A percentile compares a stretch with the other conserved stretches of the same genome.
Conservation (phyloP, 257 asterid species). For the Jacaranda mimosifolia region DNA sequence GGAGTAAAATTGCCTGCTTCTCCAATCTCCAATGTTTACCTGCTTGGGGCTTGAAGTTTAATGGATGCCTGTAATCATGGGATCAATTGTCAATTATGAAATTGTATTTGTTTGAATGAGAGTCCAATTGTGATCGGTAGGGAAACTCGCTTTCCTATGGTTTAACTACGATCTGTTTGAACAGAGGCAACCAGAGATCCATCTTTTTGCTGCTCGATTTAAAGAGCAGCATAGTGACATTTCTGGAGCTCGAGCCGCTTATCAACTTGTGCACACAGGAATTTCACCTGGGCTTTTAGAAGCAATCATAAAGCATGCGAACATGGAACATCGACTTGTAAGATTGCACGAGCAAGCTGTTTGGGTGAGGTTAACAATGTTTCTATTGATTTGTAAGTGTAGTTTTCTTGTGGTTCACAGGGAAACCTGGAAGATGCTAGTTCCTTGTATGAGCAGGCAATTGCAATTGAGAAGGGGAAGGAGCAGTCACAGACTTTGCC, state of each 20-base stretch:
- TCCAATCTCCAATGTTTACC: not conserved
- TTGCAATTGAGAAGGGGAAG: slow-evolving; percentile 94
- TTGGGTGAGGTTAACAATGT: slow-evolving; percentile 6
- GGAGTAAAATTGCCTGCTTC: not conserved
- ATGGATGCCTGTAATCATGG: not conserved
- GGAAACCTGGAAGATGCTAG: slow-evolving; percentile 88
- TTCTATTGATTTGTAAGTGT: slow-evolving; percentile 24
- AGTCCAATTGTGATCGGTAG: not conserved
- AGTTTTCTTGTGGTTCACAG: slow-evolving; percentile 51
- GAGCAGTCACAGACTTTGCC: slow-evolving; percentile 94
- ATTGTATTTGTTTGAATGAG: not conserved
- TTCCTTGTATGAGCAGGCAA: slow-evolving; percentile 88
- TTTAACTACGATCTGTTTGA: slow-evolving; percentile 35
- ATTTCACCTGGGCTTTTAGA: slow-evolving; percentile 96
- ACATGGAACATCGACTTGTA: slow-evolving; percentile 94
- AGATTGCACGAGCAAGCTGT: slow-evolving; percentile 39
- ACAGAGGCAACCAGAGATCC: slow-evolving; percentile 99
- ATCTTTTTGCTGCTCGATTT: slow-evolving; percentile 90
- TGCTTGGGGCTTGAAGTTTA: not conserved
- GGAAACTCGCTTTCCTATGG: slow-evolving; percentile 28
- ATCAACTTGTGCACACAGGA: slow-evolving; percentile 91
- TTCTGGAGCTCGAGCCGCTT: slow-evolving; percentile 91
- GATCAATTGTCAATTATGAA: not conserved
- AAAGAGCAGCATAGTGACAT: slow-evolving; percentile 86
- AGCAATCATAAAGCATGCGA: slow-evolving; percentile 94